These are phyloP conservation scores for Camillea tinctor DNA, from an alignment of 2,329 filamentous ascomycete species.

Conservation along the genomic window DNA sequence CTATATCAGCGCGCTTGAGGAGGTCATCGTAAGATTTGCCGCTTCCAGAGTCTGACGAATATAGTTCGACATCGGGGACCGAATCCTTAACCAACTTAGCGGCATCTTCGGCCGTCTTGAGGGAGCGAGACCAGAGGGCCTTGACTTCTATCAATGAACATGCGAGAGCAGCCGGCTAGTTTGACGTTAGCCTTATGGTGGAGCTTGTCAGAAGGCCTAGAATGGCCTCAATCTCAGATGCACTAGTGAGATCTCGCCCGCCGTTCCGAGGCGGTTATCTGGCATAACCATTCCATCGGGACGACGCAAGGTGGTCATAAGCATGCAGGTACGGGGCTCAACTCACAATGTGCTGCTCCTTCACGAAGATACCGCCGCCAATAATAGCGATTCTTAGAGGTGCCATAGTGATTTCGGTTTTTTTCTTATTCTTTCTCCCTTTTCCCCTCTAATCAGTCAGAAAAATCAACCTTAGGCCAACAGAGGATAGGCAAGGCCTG, in stretches of 20 bases:
- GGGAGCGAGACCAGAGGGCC: conserved; percentile 55
- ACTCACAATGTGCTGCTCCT: conserved; percentile 50
- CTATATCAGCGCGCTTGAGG: conserved; percentile 44
- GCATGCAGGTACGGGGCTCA: not conserved
- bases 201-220: not conserved
- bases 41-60: conserved; percentile 29
- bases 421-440: too few species aligned
- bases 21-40: conserved; percentile 44
- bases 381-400: conserved; percentile 54
- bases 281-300: not conserved
- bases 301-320: not conserved
- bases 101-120: conserved; percentile 45
- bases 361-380: conserved; percentile 56
- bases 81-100: conserved; percentile 31
- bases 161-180: conserved; percentile 49
- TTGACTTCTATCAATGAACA: conserved; percentile 47
- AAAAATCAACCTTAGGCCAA: too few species aligned
- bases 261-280: not conserved
- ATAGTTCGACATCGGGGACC: conserved; percentile 25
- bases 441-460: too few species aligned
- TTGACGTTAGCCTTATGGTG: conserved; percentile 15
- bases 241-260: not conserved
- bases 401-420: conserved; percentile 26
- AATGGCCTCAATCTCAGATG: not conserved
- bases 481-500: too few species aligned